A percentile compares a stretch with the other conserved stretches of the same genome.
Evolutionary conservation across 2,329 filamentous ascomycete species (phyloP).

Genomic region (Juglanconis sp.): DNA sequence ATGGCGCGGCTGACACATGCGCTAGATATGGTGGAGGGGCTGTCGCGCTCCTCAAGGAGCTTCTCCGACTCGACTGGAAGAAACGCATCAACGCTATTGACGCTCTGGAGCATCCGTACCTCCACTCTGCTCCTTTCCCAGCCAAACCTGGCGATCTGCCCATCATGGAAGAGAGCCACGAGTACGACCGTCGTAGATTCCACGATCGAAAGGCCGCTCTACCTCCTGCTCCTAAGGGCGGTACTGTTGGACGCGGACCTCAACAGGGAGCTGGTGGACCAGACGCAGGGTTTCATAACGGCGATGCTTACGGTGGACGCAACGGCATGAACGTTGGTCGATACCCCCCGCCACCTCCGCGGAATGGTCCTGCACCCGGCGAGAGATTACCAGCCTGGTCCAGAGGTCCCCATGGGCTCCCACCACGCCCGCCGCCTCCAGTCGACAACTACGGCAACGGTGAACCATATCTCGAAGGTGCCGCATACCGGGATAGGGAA

Average conservation of each 20-base stretch:
- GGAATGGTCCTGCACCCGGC: conserved; percentile 27
- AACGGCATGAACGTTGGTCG: conserved; percentile 48
- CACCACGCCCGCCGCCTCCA: conserved; percentile 49
- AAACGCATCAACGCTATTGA: conserved; percentile 90
- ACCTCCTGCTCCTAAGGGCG: conserved; percentile 87
- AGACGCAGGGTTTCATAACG: conserved; percentile 48
- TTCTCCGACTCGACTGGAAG: conserved; percentile 86
- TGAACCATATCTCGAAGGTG: conserved; percentile 25
- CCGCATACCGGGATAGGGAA: conserved; percentile 28
- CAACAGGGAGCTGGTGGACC: conserved; percentile 38
- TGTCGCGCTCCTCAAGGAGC: conserved; percentile 74
- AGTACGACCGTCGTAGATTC: conserved; percentile 89
- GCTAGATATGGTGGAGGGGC: conserved; percentile 64
- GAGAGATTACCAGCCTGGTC: conserved; percentile 53
- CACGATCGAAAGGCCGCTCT: conserved; percentile 80
- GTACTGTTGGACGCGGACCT: conserved; percentile 76
- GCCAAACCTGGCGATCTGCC: conserved; percentile 85
- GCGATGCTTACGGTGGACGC: conserved; percentile 46
- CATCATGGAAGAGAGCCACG: conserved; percentile 88
- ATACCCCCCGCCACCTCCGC: conserved; percentile 33
- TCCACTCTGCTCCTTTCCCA: conserved; percentile 74
- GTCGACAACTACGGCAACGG: conserved; percentile 31
- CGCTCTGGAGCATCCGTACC: conserved; percentile 88
- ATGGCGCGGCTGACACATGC: conserved; percentile 10
- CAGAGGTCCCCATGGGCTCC: conserved; percentile 40